Evolutionary conservation across 495 filamentous ascomycete species (phyloP).

Genomic region (Lichina pygmaea): DNA sequence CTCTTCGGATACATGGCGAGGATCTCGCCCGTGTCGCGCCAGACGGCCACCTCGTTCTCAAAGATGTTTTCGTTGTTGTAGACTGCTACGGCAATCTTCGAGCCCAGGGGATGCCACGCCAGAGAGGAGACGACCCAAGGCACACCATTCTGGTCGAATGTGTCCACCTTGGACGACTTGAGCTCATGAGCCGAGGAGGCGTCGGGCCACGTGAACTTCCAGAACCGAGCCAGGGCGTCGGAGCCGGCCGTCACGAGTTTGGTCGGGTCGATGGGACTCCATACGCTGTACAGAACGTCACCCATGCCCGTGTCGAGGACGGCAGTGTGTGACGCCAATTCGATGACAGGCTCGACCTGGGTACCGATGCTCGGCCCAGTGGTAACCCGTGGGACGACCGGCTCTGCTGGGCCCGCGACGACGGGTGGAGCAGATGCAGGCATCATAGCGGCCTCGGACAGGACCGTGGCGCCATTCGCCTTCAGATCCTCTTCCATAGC

Average conservation of each 20-base stretch:
- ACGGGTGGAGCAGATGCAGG: no score
- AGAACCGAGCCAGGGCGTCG: slow-evolving; percentile 56
- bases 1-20: neutral
- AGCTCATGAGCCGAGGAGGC: slow-evolving; percentile 11
- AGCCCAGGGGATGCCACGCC: slow-evolving; percentile 21
- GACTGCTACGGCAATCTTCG: slow-evolving; percentile 3
- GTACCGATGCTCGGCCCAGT: slow-evolving; percentile 43
- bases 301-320: slow-evolving; percentile 15
- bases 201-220: slow-evolving; percentile 32
- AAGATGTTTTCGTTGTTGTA: slow-evolving; percentile 18
- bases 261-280: slow-evolving; percentile 51
- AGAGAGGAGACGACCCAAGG: slow-evolving; percentile 15
- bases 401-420: slow-evolving; percentile 9
- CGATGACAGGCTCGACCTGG: slow-evolving; percentile 37
- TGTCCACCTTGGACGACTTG: slow-evolving; percentile 13
- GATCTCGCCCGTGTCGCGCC: neutral
- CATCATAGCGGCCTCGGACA: no score
- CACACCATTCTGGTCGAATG: neutral
- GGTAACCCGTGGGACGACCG: slow-evolving; percentile 22
- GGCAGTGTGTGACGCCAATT: slow-evolving; percentile 31
- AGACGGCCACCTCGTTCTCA: slow-evolving; percentile 7
- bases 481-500: no score
- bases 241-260: slow-evolving; percentile 46
- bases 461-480: no score
- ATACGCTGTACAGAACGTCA: slow-evolving; percentile 38